A percentile compares a stretch with the other conserved stretches of the same genome.
Evolutionary conservation across 1,284 basidiomycete genomes (phyloP).

Genomic region (Melampsora larici-populina): DNA sequence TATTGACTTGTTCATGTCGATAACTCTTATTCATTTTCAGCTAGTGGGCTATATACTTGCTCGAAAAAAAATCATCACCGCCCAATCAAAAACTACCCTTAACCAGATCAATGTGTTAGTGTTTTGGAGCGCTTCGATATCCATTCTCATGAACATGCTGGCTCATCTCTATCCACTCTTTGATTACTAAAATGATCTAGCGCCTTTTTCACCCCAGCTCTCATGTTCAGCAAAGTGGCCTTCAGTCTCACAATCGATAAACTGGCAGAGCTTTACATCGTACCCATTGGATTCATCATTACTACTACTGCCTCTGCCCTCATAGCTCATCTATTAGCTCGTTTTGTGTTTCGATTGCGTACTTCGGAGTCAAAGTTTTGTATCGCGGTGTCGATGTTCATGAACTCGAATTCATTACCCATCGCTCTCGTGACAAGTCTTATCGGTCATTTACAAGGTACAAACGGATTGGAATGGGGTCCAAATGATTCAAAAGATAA

Average conservation of each 20-base stretch:
- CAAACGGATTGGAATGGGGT: slow-evolving; percentile 48
- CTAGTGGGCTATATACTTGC: slow-evolving; percentile 55
- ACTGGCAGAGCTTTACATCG: slow-evolving; percentile 54
- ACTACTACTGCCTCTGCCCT: slow-evolving; percentile 53
- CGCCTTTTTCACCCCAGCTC: slow-evolving; percentile 52
- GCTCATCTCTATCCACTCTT: background rate
- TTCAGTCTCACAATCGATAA: slow-evolving; percentile 55
- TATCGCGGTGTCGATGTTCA: slow-evolving; percentile 47
- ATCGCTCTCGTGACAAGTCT: slow-evolving; percentile 57
- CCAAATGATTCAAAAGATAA: slow-evolving; percentile 49
- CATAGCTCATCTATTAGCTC: slow-evolving; percentile 50
- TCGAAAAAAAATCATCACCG: slow-evolving; percentile 54
- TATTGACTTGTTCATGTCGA: background rate
- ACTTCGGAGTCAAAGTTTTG: slow-evolving; percentile 55
- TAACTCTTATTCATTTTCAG: slow-evolving; percentile 14
- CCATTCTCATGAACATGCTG: background rate
- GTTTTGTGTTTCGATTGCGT: slow-evolving; percentile 51
- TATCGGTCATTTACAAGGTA: slow-evolving; percentile 51
- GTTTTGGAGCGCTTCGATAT: background rate
- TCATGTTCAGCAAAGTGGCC: slow-evolving; percentile 57
- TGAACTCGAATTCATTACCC: slow-evolving; percentile 53
- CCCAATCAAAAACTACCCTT: slow-evolving; percentile 52
- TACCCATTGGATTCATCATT: slow-evolving; percentile 55
- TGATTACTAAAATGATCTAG: slow-evolving; percentile 49
- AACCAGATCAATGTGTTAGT: slow-evolving; percentile 36